Conservation (phyloP, 2,329 filamentous ascomycete genomes). For the Colletotrichum brevisporum region DNA sequence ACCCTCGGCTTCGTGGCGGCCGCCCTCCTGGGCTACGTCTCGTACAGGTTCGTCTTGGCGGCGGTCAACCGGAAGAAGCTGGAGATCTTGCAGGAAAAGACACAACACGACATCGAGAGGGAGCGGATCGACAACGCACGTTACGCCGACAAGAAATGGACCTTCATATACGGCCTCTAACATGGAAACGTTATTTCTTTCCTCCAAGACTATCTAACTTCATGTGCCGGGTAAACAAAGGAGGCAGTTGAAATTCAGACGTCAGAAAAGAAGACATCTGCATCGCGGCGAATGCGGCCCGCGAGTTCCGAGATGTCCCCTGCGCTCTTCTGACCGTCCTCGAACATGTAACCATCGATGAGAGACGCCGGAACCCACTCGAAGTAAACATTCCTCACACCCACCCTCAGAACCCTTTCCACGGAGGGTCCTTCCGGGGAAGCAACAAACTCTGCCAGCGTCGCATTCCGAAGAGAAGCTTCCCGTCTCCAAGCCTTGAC, state of each 20-base stretch:
- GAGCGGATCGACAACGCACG: conserved; percentile 43
- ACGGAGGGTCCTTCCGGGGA: not conserved
- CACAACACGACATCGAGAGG: conserved; percentile 43
- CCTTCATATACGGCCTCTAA: conserved; percentile 48
- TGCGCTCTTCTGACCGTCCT: conserved; percentile 61
- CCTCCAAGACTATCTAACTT: not conserved
- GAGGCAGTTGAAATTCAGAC: conserved; percentile 47
- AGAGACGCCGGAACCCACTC: conserved; percentile 70
- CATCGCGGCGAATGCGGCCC: conserved; percentile 51
- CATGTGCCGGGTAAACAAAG: not conserved
- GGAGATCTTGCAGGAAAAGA: conserved; percentile 42
- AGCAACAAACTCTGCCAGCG: conserved; percentile 37
- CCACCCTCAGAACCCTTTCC: conserved; percentile 20
- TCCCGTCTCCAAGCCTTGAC: conserved; percentile 58
- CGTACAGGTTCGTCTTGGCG: conserved; percentile 47
- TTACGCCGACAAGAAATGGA: conserved; percentile 48
- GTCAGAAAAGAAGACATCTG: conserved; percentile 58
- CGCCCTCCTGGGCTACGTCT: conserved; percentile 49
- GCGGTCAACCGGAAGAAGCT: conserved; percentile 46
- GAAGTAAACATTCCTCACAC: conserved; percentile 68
- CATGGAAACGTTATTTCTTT: too few relatives aligned
- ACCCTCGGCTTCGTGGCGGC: conserved; percentile 49
- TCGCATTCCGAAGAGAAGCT: not conserved
- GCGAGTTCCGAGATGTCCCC: conserved; percentile 58
- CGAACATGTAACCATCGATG: conserved; percentile 69